Evolutionary conservation across 345 rosid genomes (phyloP).

Genomic region (Dipteronia sinensis): DNA sequence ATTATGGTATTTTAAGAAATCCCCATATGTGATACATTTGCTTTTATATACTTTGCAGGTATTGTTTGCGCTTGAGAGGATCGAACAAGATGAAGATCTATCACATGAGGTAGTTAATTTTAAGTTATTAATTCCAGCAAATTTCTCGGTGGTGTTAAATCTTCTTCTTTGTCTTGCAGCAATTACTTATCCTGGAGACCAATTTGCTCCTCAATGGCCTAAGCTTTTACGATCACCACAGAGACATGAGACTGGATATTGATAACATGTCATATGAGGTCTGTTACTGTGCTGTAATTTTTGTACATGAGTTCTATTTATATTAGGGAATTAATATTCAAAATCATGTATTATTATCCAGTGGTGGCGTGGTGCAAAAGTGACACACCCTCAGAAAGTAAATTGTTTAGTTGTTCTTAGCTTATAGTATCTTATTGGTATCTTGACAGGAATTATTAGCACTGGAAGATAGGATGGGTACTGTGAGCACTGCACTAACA

Average conservation of each 20-base stretch:
- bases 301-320: neutral
- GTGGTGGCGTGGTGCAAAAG: neutral
- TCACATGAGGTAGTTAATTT: conserved; percentile 66
- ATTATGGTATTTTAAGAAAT: neutral
- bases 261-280: conserved; percentile 99
- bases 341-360: neutral
- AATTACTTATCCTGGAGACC: conserved; percentile 80
- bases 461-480: conserved; percentile 94
- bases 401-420: neutral
- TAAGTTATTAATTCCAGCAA: conserved; percentile 15
- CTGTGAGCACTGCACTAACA: conserved; percentile 87
- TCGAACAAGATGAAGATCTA: conserved; percentile 81
- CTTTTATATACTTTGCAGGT: conserved; percentile 50
- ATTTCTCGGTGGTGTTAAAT: conserved; percentile 9
- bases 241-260: conserved; percentile 95
- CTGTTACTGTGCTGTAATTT: conserved; percentile 21
- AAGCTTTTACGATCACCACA: conserved; percentile 79
- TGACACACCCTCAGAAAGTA: neutral
- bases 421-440: conserved; percentile 12
- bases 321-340: neutral
- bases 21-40: neutral
- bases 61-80: conserved; percentile 82
- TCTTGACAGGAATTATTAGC: conserved; percentile 78
- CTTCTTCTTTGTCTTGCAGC: conserved; percentile 52
- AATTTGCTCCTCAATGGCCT: conserved; percentile 69